Evolutionary conservation across 1,139 yeast genomes (phyloP).

Genomic region (Kluyveromyces marxianus): DNA sequence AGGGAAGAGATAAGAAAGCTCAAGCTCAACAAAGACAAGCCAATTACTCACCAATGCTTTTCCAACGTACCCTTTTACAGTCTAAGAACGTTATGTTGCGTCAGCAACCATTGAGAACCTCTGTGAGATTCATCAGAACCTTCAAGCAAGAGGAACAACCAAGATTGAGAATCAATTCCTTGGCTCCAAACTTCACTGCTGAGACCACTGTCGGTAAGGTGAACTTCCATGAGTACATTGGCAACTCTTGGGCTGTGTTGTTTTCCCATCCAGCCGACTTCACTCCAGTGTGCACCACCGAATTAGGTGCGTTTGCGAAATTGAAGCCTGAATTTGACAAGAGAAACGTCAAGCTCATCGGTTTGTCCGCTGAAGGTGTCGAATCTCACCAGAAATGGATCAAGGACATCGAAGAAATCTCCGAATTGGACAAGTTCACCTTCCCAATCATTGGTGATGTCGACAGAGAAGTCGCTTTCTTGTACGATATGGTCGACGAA

Average conservation of each 20-base stretch:
- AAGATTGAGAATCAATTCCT: conserved; percentile 56
- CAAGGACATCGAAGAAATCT: conserved; percentile 74
- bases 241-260: conserved; percentile 74
- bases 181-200: conserved; percentile 79
- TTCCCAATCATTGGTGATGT: conserved; percentile 88
- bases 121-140: conserved; percentile 32
- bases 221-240: conserved; percentile 74
- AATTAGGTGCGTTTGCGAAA: conserved; percentile 83
- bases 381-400: conserved; percentile 77
- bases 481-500: conserved; percentile 88
- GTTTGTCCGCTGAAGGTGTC: conserved; percentile 73
- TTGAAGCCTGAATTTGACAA: conserved; percentile 75
- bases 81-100: conserved; percentile 13
- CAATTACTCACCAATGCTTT: conserved; percentile 14
- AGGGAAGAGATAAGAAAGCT: too few relatives aligned
- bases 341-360: conserved; percentile 77
- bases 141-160: conserved; percentile 59
- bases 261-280: conserved; percentile 93
- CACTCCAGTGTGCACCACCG: conserved; percentile 94
- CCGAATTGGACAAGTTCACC: conserved; percentile 55
- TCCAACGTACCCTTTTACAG: conserved; percentile 27
- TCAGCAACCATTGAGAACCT: conserved; percentile 17
- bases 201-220: conserved; percentile 71
- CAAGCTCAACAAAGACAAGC: too few relatives aligned
- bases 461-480: conserved; percentile 69